phyloP scores from a whole-genome alignment of 768 basidiomycete species.

The Agaricus blazei region DNA sequence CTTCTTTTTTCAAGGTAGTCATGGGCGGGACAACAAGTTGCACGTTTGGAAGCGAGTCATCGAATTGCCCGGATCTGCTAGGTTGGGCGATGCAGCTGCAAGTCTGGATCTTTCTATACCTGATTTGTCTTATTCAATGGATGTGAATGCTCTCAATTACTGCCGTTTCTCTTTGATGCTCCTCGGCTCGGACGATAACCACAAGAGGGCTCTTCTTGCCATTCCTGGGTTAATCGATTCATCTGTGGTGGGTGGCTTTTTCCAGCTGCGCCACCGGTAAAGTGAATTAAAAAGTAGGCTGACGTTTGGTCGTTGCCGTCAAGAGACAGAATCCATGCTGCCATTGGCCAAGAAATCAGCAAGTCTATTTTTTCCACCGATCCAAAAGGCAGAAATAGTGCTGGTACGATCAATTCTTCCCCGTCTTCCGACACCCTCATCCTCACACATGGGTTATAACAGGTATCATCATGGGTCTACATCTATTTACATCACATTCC shows the following conservation, averaged over 20 bases:
- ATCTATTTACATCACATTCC: constrained; percentile 42
- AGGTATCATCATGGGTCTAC: constrained; percentile 91
- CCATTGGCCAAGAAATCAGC: constrained; percentile 59
- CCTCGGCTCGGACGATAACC: constrained; percentile 3
- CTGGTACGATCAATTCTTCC: constrained; percentile 36
- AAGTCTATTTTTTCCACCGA: constrained; percentile 32
- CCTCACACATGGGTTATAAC: not conserved
- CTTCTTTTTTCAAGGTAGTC: constrained; percentile 36
- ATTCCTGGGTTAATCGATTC: constrained; percentile 90
- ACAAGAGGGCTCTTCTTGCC: constrained; percentile 54
- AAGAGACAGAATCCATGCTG: constrained; percentile 70
- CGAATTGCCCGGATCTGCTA: constrained; percentile 35
- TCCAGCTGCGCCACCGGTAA: not conserved
- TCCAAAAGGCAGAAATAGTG: constrained; percentile 47
- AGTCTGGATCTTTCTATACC: constrained; percentile 46
- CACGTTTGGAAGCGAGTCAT: constrained; percentile 63
- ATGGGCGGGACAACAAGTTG: constrained; percentile 83
- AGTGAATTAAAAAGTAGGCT: constrained; percentile 42
- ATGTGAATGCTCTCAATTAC: constrained; percentile 92
- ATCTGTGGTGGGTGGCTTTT: constrained; percentile 48
- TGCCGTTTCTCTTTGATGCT: constrained; percentile 78
- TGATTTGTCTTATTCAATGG: constrained; percentile 59
- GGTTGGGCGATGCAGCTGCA: constrained; percentile 55
- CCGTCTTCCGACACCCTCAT: not conserved
- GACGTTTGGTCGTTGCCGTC: constrained; percentile 84